Percentiles rank a stretch among this genome's conserved stretches.
Conservation (phyloP, 768 basidiomycete genomes). For the Hortiboletus campestris region DNA sequence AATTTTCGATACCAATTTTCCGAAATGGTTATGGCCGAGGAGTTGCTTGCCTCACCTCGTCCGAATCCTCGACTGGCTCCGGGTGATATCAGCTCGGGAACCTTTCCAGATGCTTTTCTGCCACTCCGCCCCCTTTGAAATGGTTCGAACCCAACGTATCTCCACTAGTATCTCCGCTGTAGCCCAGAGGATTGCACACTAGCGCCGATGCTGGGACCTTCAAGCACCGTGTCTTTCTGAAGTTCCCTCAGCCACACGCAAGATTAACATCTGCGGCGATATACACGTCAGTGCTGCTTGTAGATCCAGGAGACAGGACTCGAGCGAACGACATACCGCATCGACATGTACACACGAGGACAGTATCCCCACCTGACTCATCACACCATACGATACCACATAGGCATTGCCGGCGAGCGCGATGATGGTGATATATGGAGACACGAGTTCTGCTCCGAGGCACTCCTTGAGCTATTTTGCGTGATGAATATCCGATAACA, state of each 20-base stretch:
- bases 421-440: not conserved
- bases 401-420: slow-evolving; percentile 6
- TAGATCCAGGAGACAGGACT: not conserved
- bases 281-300: not conserved
- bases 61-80: no score
- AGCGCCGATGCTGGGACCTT: no score
- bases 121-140: no score
- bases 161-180: no score
- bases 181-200: no score
- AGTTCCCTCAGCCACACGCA: not conserved
- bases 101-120: no score
- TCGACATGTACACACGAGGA: not conserved
- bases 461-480: not conserved
- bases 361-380: not conserved
- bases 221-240: not conserved
- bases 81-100: no score
- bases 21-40: no score
- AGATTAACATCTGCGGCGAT: not conserved
- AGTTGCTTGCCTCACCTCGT: no score
- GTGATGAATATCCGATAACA: not conserved
- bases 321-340: slow-evolving; percentile 1
- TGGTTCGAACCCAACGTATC: no score
- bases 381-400: not conserved
- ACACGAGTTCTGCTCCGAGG: slow-evolving; percentile 3
- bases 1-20: no score